Conservation (phyloP, 1,139 yeast genomes). For the Protomyces lactucae-debilis region DNA sequence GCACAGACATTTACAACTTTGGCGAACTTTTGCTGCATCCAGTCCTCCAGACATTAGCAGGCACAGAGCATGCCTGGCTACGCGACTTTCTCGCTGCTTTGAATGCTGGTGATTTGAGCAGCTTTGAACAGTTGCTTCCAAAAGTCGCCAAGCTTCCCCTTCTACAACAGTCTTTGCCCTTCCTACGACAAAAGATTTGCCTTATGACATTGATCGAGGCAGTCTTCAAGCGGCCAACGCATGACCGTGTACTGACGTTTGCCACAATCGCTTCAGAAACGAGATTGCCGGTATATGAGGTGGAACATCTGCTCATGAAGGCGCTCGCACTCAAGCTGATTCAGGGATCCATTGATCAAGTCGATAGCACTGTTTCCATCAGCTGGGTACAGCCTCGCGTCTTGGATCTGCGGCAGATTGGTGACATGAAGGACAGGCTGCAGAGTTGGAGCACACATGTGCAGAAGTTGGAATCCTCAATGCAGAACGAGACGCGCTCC, state of each 20-base stretch:
- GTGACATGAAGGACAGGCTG: slow-evolving; percentile 66
- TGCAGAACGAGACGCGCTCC: slow-evolving; percentile 11
- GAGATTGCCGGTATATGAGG: slow-evolving; percentile 60
- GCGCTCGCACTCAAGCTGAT: slow-evolving; percentile 79
- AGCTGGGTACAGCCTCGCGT: slow-evolving; percentile 96
- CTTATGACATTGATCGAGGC: slow-evolving; percentile 87
- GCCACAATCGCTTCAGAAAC: slow-evolving; percentile 73
- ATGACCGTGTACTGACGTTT: slow-evolving; percentile 69
- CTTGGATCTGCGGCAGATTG: slow-evolving; percentile 74
- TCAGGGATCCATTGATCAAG: slow-evolving; percentile 85
- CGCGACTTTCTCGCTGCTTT: slow-evolving; percentile 62
- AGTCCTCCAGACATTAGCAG: slow-evolving; percentile 55
- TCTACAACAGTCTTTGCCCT: slow-evolving; percentile 56
- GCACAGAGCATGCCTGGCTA: slow-evolving; percentile 63
- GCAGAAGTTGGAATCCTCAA: slow-evolving; percentile 49
- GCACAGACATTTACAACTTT: slow-evolving; percentile 88
- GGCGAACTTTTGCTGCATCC: slow-evolving; percentile 94
- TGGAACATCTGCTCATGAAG: slow-evolving; percentile 86
- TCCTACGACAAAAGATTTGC: slow-evolving; percentile 83
- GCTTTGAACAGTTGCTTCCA: slow-evolving; percentile 51
- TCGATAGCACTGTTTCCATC: slow-evolving; percentile 67
- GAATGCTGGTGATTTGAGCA: slow-evolving; percentile 69
- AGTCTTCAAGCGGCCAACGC: slow-evolving; percentile 70
- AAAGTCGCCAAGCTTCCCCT: slow-evolving; percentile 53
- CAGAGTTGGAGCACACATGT: slow-evolving; percentile 75